Evolutionary conservation across 192 early-diverging fungal genomes (phyloP).

Genomic region (Rhizoclosmatium sp.): DNA sequence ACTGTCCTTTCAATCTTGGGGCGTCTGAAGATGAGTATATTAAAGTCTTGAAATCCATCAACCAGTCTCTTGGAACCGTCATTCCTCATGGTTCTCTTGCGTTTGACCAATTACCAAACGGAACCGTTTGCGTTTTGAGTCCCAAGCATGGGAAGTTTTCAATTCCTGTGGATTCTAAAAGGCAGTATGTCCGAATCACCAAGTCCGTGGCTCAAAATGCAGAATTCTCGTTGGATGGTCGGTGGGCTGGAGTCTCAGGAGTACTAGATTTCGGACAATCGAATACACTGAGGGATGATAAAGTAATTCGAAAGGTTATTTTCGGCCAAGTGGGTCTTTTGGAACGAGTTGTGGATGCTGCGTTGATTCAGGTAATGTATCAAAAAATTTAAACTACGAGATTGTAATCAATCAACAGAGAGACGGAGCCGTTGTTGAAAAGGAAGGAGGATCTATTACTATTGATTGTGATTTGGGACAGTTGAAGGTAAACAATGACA

Average conservation of each 20-base stretch:
- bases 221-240: neutral
- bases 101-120: neutral
- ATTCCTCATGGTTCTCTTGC: neutral
- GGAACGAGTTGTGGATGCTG: slow-evolving; percentile 2
- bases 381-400: neutral
- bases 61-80: slow-evolving; percentile 2
- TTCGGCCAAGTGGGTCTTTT: neutral
- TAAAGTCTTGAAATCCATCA: slow-evolving; percentile 1
- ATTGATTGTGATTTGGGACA: slow-evolving; percentile 14
- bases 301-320: neutral
- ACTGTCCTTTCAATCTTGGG: slow-evolving; percentile 16
- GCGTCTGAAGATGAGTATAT: slow-evolving; percentile 16
- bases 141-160: neutral
- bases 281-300: neutral
- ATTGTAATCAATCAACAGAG: neutral
- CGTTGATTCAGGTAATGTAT: slow-evolving; percentile 6
- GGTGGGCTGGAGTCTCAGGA: neutral
- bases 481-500: neutral
- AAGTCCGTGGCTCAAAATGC: slow-evolving; percentile 6
- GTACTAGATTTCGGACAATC: slow-evolving; percentile 8
- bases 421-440: slow-evolving; percentile 9
- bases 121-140: neutral
- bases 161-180: slow-evolving; percentile 20
- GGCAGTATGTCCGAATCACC: neutral
- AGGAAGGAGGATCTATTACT: neutral